phyloP scores from a whole-genome alignment of 495 filamentous ascomycete genomes.

The Penicillium paradoxum region DNA sequence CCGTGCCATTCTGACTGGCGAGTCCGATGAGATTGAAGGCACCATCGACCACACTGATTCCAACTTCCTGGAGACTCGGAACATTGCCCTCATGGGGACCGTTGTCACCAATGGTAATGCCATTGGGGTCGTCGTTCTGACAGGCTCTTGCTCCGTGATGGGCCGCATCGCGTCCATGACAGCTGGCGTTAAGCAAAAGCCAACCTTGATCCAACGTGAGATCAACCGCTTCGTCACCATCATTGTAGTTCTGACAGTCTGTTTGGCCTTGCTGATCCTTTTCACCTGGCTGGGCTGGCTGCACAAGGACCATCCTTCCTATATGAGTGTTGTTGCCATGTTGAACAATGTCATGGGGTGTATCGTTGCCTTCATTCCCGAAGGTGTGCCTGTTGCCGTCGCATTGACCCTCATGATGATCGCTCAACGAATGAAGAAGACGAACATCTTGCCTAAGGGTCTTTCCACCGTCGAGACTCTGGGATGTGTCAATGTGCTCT shows the following conservation, averaged over 20 bases:
- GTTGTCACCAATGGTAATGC: constrained; percentile 61
- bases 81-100: constrained; percentile 69
- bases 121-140: constrained; percentile 59
- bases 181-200: constrained; percentile 55
- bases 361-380: constrained; percentile 69
- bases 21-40: constrained; percentile 58
- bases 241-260: constrained; percentile 51
- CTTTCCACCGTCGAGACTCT: constrained; percentile 69
- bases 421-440: constrained; percentile 59
- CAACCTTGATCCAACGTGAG: constrained; percentile 64
- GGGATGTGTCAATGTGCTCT: constrained; percentile 65
- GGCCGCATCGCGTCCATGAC: constrained; percentile 66
- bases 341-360: constrained; percentile 64
- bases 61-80: constrained; percentile 70
- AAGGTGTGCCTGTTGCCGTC: constrained; percentile 65
- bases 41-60: constrained; percentile 56
- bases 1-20: constrained; percentile 65
- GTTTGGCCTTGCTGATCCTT: constrained; percentile 52
- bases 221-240: constrained; percentile 62
- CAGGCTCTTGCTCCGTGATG: constrained; percentile 57
- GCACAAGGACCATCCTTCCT: constrained; percentile 51
- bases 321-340: constrained; percentile 63
- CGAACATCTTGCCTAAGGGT: constrained; percentile 63
- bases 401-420: constrained; percentile 56
- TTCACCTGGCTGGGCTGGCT: constrained; percentile 61